Conservation (phyloP, 2,329 filamentous ascomycete species). For the Aspergillus sergii region DNA sequence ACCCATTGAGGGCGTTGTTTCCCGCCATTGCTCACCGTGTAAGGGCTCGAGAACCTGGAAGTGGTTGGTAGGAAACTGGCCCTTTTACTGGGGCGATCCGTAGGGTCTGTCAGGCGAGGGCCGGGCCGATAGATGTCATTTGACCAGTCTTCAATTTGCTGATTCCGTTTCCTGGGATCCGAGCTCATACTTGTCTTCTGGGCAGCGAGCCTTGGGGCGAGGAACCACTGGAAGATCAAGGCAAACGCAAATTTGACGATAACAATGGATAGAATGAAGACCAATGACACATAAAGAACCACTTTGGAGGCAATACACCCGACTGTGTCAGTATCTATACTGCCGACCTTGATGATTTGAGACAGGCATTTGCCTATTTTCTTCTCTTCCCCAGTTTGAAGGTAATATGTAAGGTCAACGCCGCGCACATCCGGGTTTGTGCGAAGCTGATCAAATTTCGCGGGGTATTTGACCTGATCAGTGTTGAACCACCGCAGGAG, state of each 20-base stretch:
- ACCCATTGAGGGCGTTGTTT: constrained; percentile 65
- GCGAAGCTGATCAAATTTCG: constrained; percentile 77
- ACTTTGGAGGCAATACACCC: constrained; percentile 98
- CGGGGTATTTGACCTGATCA: constrained; percentile 73
- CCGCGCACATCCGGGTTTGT: constrained; percentile 73
- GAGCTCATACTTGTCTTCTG: constrained; percentile 80
- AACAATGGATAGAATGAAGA: constrained; percentile 90
- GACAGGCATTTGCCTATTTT: constrained; percentile 82
- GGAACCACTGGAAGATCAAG: constrained; percentile 93
- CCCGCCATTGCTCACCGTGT: constrained; percentile 69
- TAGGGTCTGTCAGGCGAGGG: constrained; percentile 75
- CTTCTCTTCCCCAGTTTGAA: constrained; percentile 79
- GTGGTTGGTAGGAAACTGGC: constrained; percentile 89
- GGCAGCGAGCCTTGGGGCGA: constrained; percentile 82
- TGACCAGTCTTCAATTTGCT: constrained; percentile 96
- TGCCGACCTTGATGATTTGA: constrained; percentile 93
- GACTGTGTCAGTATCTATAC: constrained; percentile 91
- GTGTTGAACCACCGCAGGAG: constrained; percentile 89
- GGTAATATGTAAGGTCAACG: constrained; percentile 84
- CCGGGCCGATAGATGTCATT: constrained; percentile 96
- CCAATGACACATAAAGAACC: constrained; percentile 89
- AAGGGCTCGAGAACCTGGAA: constrained; percentile 90
- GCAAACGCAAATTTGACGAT: constrained; percentile 84
- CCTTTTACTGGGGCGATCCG: constrained; percentile 76
- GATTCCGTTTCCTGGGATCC: constrained; percentile 79